Percentiles rank a stretch among this genome's conserved stretches.
phyloP scores from a whole-genome alignment of 306 rosid genomes.

The Sicyos edulis region DNA sequence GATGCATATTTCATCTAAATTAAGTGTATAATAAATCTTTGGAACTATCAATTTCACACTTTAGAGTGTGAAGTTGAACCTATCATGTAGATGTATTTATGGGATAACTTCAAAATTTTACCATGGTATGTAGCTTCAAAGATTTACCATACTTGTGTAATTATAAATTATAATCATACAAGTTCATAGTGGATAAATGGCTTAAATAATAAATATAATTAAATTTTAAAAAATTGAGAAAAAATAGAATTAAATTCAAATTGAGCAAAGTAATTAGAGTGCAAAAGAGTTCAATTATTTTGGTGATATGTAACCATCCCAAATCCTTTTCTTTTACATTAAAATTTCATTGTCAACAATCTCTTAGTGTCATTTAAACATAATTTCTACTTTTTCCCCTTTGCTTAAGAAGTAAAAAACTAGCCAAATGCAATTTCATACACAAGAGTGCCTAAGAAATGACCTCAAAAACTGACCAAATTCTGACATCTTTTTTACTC shows the following conservation, averaged over 20 bases:
- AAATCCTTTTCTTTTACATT: constrained; percentile 37
- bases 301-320: constrained; percentile 56
- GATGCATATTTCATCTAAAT: too few species aligned
- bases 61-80: too few species aligned
- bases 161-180: too few species aligned
- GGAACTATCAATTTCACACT: too few species aligned
- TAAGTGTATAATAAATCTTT: too few species aligned
- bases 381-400: constrained; percentile 24
- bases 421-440: constrained; percentile 17
- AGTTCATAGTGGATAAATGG: too few species aligned
- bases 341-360: constrained; percentile 30
- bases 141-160: too few species aligned
- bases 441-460: constrained; percentile 10
- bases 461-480: constrained; percentile 24
- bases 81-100: too few species aligned
- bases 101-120: too few species aligned
- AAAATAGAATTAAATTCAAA: not conserved
- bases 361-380: constrained; percentile 23
- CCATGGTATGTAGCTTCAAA: too few species aligned
- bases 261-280: not conserved
- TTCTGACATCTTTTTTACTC: not conserved
- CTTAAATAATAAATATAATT: too few species aligned
- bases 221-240: not conserved
- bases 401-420: constrained; percentile 66
- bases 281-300: constrained; percentile 36